Conservation (phyloP, 495 filamentous ascomycete genomes). For the Viridothelium virens region DNA sequence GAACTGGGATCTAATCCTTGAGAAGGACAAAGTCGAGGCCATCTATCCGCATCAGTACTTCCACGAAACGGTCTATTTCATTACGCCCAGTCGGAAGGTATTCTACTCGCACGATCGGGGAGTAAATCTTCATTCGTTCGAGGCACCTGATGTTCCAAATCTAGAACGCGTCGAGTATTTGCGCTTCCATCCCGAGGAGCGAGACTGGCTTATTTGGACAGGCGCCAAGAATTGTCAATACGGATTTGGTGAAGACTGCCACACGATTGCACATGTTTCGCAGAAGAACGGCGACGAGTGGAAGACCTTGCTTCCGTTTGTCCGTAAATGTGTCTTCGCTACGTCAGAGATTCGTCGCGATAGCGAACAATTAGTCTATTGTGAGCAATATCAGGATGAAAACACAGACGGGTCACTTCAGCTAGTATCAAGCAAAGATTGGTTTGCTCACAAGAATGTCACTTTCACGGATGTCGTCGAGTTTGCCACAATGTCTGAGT, state of each 20-base stretch:
- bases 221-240: slow-evolving; percentile 53
- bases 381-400: slow-evolving; percentile 63
- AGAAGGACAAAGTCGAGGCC: slow-evolving; percentile 49
- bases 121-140: slow-evolving; percentile 56
- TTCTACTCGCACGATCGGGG: slow-evolving; percentile 74
- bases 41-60: slow-evolving; percentile 71
- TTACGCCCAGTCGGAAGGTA: slow-evolving; percentile 59
- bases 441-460: slow-evolving; percentile 54
- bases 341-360: slow-evolving; percentile 49
- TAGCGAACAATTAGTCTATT: slow-evolving; percentile 67
- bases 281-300: slow-evolving; percentile 70
- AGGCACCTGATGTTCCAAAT: slow-evolving; percentile 48
- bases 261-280: slow-evolving; percentile 60
- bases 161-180: slow-evolving; percentile 45
- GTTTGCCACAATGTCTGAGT: slow-evolving; percentile 90
- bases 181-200: slow-evolving; percentile 70
- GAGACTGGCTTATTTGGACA: slow-evolving; percentile 86
- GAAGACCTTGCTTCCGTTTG: slow-evolving; percentile 58
- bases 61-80: slow-evolving; percentile 76
- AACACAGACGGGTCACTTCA: slow-evolving; percentile 51
- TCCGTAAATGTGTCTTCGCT: slow-evolving; percentile 75
- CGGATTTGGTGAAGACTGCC: slow-evolving; percentile 47
- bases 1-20: slow-evolving; percentile 61
- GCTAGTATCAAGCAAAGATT: slow-evolving; percentile 66
- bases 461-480: slow-evolving; percentile 63